Evolutionary conservation across 805 yeast species (phyloP), one percentile per base, ranked within the genome.

Genomic region (Suhomyces faveliae): DNA sequence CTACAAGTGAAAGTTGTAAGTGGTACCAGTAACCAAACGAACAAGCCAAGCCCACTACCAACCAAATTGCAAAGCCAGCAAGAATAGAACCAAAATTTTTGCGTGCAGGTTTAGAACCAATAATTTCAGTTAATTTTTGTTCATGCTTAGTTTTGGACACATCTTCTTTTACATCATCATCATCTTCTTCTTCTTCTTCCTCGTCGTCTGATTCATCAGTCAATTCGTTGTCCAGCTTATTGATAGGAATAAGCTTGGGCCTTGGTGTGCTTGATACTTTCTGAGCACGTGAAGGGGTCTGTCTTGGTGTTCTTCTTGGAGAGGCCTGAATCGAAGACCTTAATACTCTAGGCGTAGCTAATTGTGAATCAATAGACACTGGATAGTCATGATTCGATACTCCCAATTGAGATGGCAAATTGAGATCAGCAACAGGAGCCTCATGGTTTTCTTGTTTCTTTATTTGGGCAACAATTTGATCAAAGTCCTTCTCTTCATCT

Each of bases 1-100:
- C 96, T 37, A 81, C 74, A 27, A 79, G 67, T 11, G 78, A 56
- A 35, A 78, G 74, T 60, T 86, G 85, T 50, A 84, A 84, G 41
- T 87, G 70, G 64, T 84, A 85, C 85, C 88, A 81, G 45, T 77
- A 66, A 0, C 72, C 74, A 53, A 74, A 71, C 20, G 21, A 9
- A 33, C 37, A 33, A 33, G 21, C 37, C 5, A 78, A 55, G 0
- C 75, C 69, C 8, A 69, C 53, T 0, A 67, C 30, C 2, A 76
- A 61, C 9, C 70, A 43, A 1, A 63, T 12, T 8, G 40, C 23
- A 21, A 37, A 37, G 15, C 25, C 25, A 11, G 13, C 23, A 12
- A 37, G 12, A 53, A 43, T n/a, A 39, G 46, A 12, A 23, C 43
- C 15, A 39, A 40, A 27, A 22, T 44, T 25, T 37, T 27, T 24